These are phyloP conservation scores for Aspergillus novofumigatus DNA, from an alignment of 2,329 filamentous ascomycete species.

Conservation along the genomic window DNA sequence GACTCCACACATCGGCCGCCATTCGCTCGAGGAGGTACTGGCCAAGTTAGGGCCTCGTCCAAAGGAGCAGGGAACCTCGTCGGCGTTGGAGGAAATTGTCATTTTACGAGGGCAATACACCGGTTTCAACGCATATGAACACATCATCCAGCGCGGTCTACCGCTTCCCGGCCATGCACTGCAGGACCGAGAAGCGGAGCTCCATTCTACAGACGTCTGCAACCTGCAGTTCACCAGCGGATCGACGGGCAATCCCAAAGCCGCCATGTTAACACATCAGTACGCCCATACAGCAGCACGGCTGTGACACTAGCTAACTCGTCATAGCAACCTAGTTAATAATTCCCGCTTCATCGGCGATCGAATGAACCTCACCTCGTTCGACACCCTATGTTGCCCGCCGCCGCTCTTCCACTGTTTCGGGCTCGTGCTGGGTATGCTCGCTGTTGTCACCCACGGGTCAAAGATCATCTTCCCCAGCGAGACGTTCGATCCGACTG, in stretches of 20 bases:
- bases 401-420: slow-evolving; percentile 86
- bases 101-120: slow-evolving; percentile 56
- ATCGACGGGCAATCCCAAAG: slow-evolving; percentile 70
- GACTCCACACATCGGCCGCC: slow-evolving; percentile 62
- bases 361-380: slow-evolving; percentile 63
- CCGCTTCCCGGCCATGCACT: slow-evolving; percentile 49
- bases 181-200: slow-evolving; percentile 50
- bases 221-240: slow-evolving; percentile 73
- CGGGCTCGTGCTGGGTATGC: slow-evolving; percentile 70
- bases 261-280: slow-evolving; percentile 70
- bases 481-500: slow-evolving; percentile 66
- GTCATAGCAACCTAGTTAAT: slow-evolving; percentile 47
- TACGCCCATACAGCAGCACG: too few relatives aligned
- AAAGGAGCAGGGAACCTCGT: slow-evolving; percentile 30
- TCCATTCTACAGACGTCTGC: slow-evolving; percentile 64
- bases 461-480: slow-evolving; percentile 71
- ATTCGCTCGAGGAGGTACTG: slow-evolving; percentile 61
- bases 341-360: slow-evolving; percentile 69
- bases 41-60: slow-evolving; percentile 43
- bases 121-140: slow-evolving; percentile 57
- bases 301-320: too few relatives aligned
- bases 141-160: slow-evolving; percentile 52
- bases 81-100: slow-evolving; percentile 48
- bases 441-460: slow-evolving; percentile 69
- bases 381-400: slow-evolving; percentile 72